A percentile compares a stretch with the other conserved stretches of the same genome.
phyloP scores from a whole-genome alignment of 176 grass and related monocot species.

The Hsuehochloa calcarea region DNA sequence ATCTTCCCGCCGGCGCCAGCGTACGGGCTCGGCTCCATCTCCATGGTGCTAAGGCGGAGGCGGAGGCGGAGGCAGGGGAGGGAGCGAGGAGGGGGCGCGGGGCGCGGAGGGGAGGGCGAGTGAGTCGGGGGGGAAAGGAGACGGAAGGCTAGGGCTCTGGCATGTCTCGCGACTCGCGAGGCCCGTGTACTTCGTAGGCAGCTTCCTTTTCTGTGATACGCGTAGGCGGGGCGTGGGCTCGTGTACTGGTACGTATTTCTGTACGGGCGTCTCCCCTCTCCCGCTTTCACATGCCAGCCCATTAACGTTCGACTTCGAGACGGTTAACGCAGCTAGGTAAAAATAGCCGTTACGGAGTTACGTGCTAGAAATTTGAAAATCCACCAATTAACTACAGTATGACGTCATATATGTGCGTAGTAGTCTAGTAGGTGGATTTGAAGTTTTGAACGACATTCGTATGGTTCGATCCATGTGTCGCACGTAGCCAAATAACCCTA shows the following conservation, averaged over 20 bases:
- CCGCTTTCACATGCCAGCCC: background rate
- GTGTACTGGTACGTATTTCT: background rate
- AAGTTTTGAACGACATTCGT: background rate
- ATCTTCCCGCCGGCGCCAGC: constrained; percentile 75
- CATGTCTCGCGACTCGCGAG: background rate
- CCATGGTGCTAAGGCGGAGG: constrained; percentile 38
- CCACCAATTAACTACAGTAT: too few relatives aligned
- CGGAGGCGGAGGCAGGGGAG: background rate
- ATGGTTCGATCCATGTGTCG: too few relatives aligned
- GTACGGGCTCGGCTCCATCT: constrained; percentile 58
- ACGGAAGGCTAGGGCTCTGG: constrained; percentile 22
- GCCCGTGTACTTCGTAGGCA: constrained; percentile 11
- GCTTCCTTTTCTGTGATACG: background rate
- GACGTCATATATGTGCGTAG: too few relatives aligned
- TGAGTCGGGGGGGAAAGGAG: background rate
- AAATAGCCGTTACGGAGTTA: constrained; percentile 9
- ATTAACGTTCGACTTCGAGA: background rate
- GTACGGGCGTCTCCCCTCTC: background rate
- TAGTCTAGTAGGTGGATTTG: background rate
- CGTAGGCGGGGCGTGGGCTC: background rate
- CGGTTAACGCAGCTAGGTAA: too few relatives aligned
- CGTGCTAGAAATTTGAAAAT: too few relatives aligned
- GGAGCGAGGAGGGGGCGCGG: background rate
- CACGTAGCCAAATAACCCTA: too few relatives aligned
- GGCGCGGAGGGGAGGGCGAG: background rate